A percentile compares a stretch with the other conserved stretches of the same genome.
These are phyloP conservation scores for Huiozyma sinensis DNA, from an alignment of 805 yeast species.

Conservation along the genomic window DNA sequence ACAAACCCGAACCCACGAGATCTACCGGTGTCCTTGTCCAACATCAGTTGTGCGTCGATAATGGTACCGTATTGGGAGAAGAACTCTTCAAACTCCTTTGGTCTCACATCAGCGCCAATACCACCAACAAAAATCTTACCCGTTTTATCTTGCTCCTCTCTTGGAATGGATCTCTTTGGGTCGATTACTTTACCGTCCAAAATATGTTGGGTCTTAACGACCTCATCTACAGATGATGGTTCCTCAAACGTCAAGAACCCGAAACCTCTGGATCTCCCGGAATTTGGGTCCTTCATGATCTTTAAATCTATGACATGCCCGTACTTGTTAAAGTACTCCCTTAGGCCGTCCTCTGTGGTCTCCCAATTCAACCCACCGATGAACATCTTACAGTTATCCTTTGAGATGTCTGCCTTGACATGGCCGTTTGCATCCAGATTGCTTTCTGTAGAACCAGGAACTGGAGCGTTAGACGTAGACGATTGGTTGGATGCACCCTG, in stretches of 20 bases:
- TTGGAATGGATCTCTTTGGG: constrained; percentile 94
- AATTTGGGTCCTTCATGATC: constrained; percentile 80
- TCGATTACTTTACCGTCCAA: constrained; percentile 94
- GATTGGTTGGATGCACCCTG: background rate
- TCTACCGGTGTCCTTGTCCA: constrained; percentile 93
- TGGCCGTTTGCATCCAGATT: constrained; percentile 5
- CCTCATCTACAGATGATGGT: constrained; percentile 73
- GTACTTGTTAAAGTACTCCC: constrained; percentile 71
- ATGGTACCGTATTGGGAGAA: constrained; percentile 84
- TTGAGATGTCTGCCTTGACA: constrained; percentile 42
- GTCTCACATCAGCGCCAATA: constrained; percentile 87
- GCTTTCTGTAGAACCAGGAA: background rate
- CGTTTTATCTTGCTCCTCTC: constrained; percentile 93
- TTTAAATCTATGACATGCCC: constrained; percentile 86
- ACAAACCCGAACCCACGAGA: constrained; percentile 97
- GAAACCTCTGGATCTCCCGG: constrained; percentile 90
- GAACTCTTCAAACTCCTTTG: constrained; percentile 77
- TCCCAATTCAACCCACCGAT: constrained; percentile 98
- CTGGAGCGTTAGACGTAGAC: background rate
- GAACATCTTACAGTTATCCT: constrained; percentile 86
- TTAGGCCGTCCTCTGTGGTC: constrained; percentile 81
- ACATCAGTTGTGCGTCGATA: constrained; percentile 92
- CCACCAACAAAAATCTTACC: constrained; percentile 98
- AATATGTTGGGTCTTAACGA: constrained; percentile 74
- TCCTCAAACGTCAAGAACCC: constrained; percentile 85